These are phyloP conservation scores for Lactuca sativa DNA, from an alignment of 129 eudicot species.

Conservation along the genomic window DNA sequence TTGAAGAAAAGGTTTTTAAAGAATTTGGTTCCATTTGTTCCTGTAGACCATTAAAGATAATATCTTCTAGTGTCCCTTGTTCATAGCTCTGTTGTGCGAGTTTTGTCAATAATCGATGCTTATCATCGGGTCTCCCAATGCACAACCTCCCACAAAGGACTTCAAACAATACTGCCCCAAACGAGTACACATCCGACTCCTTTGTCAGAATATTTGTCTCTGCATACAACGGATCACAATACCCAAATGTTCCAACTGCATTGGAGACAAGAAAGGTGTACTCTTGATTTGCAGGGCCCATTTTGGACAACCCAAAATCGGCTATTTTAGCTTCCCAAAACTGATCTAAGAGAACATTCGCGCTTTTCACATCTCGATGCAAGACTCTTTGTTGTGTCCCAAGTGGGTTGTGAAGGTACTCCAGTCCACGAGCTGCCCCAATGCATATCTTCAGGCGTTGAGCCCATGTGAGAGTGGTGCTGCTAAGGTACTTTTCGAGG, in stretches of 20 bases:
- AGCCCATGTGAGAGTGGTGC: neutral
- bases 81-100: conserved; percentile 17
- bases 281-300: conserved; percentile 23
- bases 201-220: conserved; percentile 16
- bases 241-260: conserved; percentile 21
- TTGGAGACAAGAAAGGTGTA: conserved; percentile 19
- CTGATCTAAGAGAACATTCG: conserved; percentile 9
- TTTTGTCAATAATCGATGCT: conserved; percentile 1
- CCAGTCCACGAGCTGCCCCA: neutral
- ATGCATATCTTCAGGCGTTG: neutral
- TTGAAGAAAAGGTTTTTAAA: conserved; percentile 1
- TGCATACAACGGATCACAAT: conserved; percentile 21
- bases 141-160: conserved; percentile 21
- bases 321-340: conserved; percentile 19
- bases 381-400: conserved; percentile 21
- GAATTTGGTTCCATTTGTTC: conserved; percentile 14
- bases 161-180: conserved; percentile 21
- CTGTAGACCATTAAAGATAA: conserved; percentile 5
- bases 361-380: conserved; percentile 17
- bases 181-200: conserved; percentile 18
- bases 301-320: conserved; percentile 12
- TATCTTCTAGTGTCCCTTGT: conserved; percentile 17
- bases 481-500: conserved; percentile 23
- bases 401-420: conserved; percentile 16
- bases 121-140: conserved; percentile 1